Base-by-base conservation (phyloP, 495 filamentous ascomycete genomes). In the Entonaema liquescens region DNA sequence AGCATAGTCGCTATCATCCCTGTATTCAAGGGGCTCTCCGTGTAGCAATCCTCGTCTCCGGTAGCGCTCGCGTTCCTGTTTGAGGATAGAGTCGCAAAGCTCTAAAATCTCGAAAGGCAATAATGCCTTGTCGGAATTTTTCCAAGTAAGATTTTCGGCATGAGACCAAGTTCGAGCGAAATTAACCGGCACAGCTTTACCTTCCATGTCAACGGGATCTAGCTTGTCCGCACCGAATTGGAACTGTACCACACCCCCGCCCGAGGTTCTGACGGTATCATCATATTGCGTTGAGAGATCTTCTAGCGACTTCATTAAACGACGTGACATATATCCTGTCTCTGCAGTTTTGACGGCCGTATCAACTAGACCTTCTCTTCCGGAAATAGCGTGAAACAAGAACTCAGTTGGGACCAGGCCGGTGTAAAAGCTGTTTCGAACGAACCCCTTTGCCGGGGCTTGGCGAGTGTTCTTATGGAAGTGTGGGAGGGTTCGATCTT, bases 281-380 rank as follows among this genome's bases (percentile, higher is more conserved):
- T 99, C 95, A 71, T 99, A 99, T 73, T 91, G 86, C 0, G 91
- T 91, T 0, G 93, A 95, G 7, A 98, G 83, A 86, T 99, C 95
- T 76, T 99, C 95, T 36, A 99, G 83, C 0, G 92, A 95, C 81
- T 99, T 99, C 95, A 99, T 98, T 78, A 99, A 79, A 44, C 95
- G 90, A 81, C 95, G 89, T 65, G 94, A 98, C 96, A 99, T 99
- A 82, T 99, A 99, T 59, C 95, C 95, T 5, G 95, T 99, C 79
- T 99, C 95, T 28, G 95, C 95, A 15, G 95, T 99, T 83, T 99
- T 99, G 81, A 99, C 95, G 33, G 95, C 95, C n/a, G 95, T 99
- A 88, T 99, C 95, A 72, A 99, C 94, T 68, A 99, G 83, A 87
- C 95, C 95, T 88, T 97, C 95, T 89, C 95, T 92, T 76, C 95